Conservation (phyloP, 768 basidiomycete genomes). For the Rhodotorula babjevae region DNA sequence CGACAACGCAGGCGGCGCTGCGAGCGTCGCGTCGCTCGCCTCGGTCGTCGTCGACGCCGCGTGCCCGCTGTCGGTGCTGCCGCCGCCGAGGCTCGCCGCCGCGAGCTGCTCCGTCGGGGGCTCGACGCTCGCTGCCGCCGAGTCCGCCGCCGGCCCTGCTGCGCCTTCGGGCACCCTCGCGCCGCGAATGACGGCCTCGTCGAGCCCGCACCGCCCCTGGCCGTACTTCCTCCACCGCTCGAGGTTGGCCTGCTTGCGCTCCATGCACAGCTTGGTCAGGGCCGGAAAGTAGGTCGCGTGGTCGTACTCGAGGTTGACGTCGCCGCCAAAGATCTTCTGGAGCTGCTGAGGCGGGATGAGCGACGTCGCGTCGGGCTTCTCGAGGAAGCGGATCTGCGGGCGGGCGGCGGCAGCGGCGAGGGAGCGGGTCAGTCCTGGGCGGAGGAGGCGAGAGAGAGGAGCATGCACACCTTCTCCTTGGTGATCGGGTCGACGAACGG, state of each 20-base stretch:
- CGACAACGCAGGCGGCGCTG: not conserved
- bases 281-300: slow-evolving; percentile 72
- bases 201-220: slow-evolving; percentile 59
- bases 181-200: slow-evolving; percentile 73
- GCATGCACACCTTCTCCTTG: slow-evolving; percentile 32
- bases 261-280: slow-evolving; percentile 57
- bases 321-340: slow-evolving; percentile 64
- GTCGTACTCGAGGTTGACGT: slow-evolving; percentile 62
- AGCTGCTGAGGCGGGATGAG: slow-evolving; percentile 68
- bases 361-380: slow-evolving; percentile 38
- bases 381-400: slow-evolving; percentile 43
- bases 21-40: not conserved
- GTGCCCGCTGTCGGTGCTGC: not conserved
- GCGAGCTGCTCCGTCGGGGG: not conserved
- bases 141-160: not conserved
- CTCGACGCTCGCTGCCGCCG: not conserved
- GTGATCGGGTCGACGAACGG: slow-evolving; percentile 76
- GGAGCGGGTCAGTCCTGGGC: slow-evolving; percentile 54
- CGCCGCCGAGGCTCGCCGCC: not conserved
- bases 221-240: slow-evolving; percentile 67
- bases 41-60: not conserved
- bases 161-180: slow-evolving; percentile 12
- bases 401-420: not conserved
- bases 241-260: slow-evolving; percentile 54
- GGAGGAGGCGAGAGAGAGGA: not conserved